phyloP scores from a whole-genome alignment of 2,329 filamentous ascomycete genomes.

The Coleophoma crateriformis region DNA sequence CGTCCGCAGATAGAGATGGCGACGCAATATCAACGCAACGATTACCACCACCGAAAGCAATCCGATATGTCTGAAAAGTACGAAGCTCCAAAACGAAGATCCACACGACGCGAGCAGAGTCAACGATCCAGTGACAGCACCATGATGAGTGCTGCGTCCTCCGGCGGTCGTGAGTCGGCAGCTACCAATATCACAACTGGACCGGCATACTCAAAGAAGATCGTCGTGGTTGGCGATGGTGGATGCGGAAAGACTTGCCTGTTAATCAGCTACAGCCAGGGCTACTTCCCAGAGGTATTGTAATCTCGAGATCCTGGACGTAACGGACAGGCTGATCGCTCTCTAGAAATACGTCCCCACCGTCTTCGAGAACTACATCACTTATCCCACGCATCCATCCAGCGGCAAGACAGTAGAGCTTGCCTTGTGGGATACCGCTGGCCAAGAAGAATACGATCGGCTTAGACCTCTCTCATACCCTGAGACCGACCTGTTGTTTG shows the following conservation, averaged over 20 bases:
- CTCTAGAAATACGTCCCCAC: conserved; percentile 97
- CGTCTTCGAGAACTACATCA: conserved; percentile 99
- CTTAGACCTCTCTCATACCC: conserved; percentile 94
- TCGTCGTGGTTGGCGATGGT: conserved; percentile 96
- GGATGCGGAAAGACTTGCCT: conserved; percentile 98
- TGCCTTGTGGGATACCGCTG: conserved; percentile 96
- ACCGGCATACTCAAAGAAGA: conserved; percentile 96
- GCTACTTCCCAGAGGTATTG: conserved; percentile 93
- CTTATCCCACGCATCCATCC: conserved; percentile 81
- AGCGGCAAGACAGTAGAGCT: conserved; percentile 94
- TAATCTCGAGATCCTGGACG: background rate
- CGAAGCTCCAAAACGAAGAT: conserved; percentile 22
- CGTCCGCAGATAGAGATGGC: conserved; percentile 13
- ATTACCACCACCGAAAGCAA: conserved; percentile 18
- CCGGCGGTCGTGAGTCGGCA: conserved; percentile 68
- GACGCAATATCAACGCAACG: conserved; percentile 23
- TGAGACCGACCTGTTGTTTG: conserved; percentile 95
- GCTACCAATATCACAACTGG: conserved; percentile 84
- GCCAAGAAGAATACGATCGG: conserved; percentile 97
- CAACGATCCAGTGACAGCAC: conserved; percentile 79
- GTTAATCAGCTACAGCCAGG: conserved; percentile 97
- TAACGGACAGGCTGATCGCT: conserved; percentile 2
- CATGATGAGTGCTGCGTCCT: conserved; percentile 64
- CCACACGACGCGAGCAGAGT: conserved; percentile 25
- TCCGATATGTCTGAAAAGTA: conserved; percentile 25